phyloP scores from a whole-genome alignment of 2,329 filamentous ascomycete species.

The Biscogniauxia marginata region DNA sequence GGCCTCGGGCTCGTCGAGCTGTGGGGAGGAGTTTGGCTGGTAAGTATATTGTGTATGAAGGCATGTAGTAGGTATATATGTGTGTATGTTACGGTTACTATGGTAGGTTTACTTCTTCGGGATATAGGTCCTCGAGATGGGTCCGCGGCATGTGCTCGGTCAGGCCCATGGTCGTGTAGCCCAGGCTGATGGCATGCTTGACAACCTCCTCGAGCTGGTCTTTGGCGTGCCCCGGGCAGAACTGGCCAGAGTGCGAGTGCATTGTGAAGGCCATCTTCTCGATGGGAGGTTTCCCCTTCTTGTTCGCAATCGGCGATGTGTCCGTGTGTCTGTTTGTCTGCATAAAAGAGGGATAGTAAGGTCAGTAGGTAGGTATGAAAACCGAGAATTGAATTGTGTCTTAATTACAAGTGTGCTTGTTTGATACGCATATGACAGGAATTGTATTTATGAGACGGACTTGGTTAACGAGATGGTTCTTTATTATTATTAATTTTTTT shows the following conservation, averaged over 20 bases:
- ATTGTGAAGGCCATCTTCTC: conserved; percentile 89
- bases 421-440: too few relatives aligned
- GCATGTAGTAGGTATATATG: background rate
- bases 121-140: conserved; percentile 75
- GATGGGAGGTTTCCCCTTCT: too few relatives aligned
- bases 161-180: conserved; percentile 80
- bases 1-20: conserved; percentile 50
- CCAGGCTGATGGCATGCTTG: conserved; percentile 71
- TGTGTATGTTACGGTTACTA: too few relatives aligned
- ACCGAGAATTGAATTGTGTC: too few relatives aligned
- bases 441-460: too few relatives aligned
- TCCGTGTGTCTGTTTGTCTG: background rate
- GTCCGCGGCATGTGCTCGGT: conserved; percentile 95
- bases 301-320: too few relatives aligned
- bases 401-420: too few relatives aligned
- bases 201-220: conserved; percentile 83
- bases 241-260: conserved; percentile 97
- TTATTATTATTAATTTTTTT: too few relatives aligned
- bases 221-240: conserved; percentile 87
- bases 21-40: conserved; percentile 24
- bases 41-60: background rate
- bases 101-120: conserved; percentile 69
- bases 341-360: too few relatives aligned
- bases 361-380: background rate
- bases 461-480: too few relatives aligned